Evolutionary conservation across 2,329 filamentous ascomycete species (phyloP).

Genomic region (Colletotrichum liriopes): DNA sequence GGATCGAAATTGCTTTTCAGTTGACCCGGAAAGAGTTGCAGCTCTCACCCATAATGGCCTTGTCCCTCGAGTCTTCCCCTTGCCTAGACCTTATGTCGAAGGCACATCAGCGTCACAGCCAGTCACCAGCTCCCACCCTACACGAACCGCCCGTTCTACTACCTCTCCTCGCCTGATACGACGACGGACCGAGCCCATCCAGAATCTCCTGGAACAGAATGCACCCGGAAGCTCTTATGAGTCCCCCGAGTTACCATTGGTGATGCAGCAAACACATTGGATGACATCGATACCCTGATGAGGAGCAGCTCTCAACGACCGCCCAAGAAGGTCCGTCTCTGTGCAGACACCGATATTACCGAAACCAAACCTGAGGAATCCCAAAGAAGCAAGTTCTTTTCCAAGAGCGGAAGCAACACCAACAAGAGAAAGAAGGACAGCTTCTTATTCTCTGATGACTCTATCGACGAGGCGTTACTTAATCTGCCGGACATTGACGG

Average conservation of each 20-base stretch:
- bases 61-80: constrained; percentile 70
- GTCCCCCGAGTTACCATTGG: constrained; percentile 23
- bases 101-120: constrained; percentile 45
- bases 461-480: constrained; percentile 68
- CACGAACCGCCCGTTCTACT: constrained; percentile 45
- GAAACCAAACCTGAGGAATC: constrained; percentile 52
- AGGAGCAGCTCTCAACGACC: constrained; percentile 54
- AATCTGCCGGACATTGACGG: constrained; percentile 67
- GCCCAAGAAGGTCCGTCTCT: constrained; percentile 71
- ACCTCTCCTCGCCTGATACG: constrained; percentile 61
- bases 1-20: constrained; percentile 73
- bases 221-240: constrained; percentile 11
- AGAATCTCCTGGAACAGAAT: constrained; percentile 56
- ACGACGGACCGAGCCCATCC: constrained; percentile 68
- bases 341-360: constrained; percentile 57
- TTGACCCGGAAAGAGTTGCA: constrained; percentile 65
- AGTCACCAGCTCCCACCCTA: constrained; percentile 43
- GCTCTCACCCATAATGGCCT: constrained; percentile 65
- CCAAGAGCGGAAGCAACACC: constrained; percentile 49
- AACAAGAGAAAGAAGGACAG: constrained; percentile 56
- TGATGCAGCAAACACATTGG: constrained; percentile 28
- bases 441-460: constrained; percentile 70
- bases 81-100: constrained; percentile 71
- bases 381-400: constrained; percentile 71
- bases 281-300: constrained; percentile 41